A percentile compares a stretch with the other conserved stretches of the same genome.
Evolutionary conservation across 805 yeast genomes (phyloP).

Genomic region (Saturnispora besseyi): DNA sequence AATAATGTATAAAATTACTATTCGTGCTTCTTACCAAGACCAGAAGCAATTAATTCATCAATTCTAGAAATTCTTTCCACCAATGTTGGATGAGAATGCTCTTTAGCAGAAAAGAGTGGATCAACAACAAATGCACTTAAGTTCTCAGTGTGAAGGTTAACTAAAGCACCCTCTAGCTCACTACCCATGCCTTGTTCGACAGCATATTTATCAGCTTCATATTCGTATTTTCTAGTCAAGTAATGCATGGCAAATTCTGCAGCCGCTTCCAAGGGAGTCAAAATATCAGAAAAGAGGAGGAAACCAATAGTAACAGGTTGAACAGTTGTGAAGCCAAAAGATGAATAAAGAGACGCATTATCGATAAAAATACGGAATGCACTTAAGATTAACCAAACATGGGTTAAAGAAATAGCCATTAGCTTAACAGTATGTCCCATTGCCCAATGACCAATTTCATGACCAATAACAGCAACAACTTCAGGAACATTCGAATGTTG

Average conservation of each 20-base stretch:
- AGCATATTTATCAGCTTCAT: slow-evolving; percentile 88
- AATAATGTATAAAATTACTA: not conserved
- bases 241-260: slow-evolving; percentile 59
- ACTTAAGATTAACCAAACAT: slow-evolving; percentile 56
- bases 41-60: slow-evolving; percentile 27
- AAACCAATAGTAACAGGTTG: slow-evolving; percentile 79
- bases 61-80: slow-evolving; percentile 82
- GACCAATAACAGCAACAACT: slow-evolving; percentile 93
- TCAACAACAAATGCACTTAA: slow-evolving; percentile 84
- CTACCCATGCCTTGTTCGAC: slow-evolving; percentile 61
- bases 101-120: slow-evolving; percentile 80
- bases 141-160: slow-evolving; percentile 70
- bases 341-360: slow-evolving; percentile 65
- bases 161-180: slow-evolving; percentile 62
- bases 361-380: slow-evolving; percentile 73
- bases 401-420: slow-evolving; percentile 55
- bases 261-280: slow-evolving; percentile 67
- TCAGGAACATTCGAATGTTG: slow-evolving; percentile 68
- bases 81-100: slow-evolving; percentile 84
- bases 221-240: slow-evolving; percentile 80
- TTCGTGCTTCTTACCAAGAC: slow-evolving; percentile 1
- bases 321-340: slow-evolving; percentile 64
- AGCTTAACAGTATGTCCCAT: slow-evolving; percentile 77
- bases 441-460: slow-evolving; percentile 98
- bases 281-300: slow-evolving; percentile 65